Evolutionary conservation across 768 basidiomycete genomes (phyloP), one percentile per base, ranked within the genome.

Genomic region (Lentinula sp.): DNA sequence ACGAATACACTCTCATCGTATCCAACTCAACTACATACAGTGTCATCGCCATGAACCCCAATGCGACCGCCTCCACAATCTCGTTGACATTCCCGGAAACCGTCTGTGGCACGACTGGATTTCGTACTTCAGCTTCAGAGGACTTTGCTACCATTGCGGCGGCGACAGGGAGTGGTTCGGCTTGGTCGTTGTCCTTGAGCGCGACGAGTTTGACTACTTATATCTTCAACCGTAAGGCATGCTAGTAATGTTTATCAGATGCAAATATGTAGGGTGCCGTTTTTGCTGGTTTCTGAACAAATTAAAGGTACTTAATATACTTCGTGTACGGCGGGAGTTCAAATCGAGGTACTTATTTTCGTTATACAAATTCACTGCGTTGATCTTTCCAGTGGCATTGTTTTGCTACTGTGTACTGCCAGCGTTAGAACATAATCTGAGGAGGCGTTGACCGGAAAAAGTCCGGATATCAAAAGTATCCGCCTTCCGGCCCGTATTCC

Each of bases 181-280:
- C 51, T 45, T 75, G 71, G 73, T 49, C 65, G n/a, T 57, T 77
- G 60, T 64, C 66, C 3, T 62, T 77, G 40, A 70, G 64, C 50
- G 66, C 69, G 15, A 70, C 63, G 68, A 76, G 75, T 57, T 64
- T 76, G 69, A 75, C 71, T 35, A 74, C 75, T 0, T 75, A 71
- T 67, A 65, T 69, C 11, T 75, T 76, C 53, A 59, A 65, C 31
- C 68, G 72, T 32, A 65, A 55, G 21, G 56, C 64, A 42, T 75
- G 72, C 64, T 74, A 7, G 61, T 64, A 61, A 92, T 93, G 91
- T 93, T 92, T 57, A 94, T 91, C 78, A 91, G 91, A 3, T 93
- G 95, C 73, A 86, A 93, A 76, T 93, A 93, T 67, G 95, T 23
- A 23, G 23, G 23, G 23, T 23, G 23, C 1, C 1, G 1, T 23